Base-by-base conservation (phyloP, 495 filamentous ascomycete species). In the Lophium mytilinum region DNA sequence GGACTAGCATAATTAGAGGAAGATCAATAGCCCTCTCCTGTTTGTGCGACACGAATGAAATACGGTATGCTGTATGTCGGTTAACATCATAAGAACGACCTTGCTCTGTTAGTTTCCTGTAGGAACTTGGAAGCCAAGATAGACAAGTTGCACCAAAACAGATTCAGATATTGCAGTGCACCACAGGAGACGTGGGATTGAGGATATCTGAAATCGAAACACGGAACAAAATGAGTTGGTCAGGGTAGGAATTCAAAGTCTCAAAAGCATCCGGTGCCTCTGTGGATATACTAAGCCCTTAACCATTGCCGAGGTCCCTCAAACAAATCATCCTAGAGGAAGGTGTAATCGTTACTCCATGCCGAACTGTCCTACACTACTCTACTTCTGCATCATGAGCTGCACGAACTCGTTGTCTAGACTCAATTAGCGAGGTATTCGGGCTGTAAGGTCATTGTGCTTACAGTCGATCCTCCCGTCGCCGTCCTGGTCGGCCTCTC, bases 371-470 rank as follows among this genome's bases (percentile, higher is more conserved):
- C 46, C 37, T n/a, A 33, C 33, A 39, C 37, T 35, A 33, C 50
- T 61, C 80, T 88, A 97, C 80, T 98, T 98, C 84, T 98, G 93
- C 92, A 98, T 96, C 93, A 98, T 98, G 70, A 98, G 85, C 79
- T 98, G 93, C 66, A 98, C 93, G 72, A 98, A 98, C 78, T 98
- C 93, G 80, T 98, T 97, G 78, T 98, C 93, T 98, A 8, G 19
- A 15, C 14, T 53, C 37, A 1, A 66, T 82, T 65, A 81, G 77
- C 50, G 18, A 34, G 9, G 43, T 39, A 6, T 21, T n/a, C 14
- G 19, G 3, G 18, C 14, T 39, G 54, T 19, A 35, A 52, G 34
- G 41, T 63, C 78, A 17, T 11, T 9, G 21, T 6, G 17, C 50
- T 11, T 59, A 98, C 93, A 98, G 75, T 98, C 93, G 69, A 98